Conservation (phyloP, 768 basidiomycete genomes). For the Auricularia cornea region DNA sequence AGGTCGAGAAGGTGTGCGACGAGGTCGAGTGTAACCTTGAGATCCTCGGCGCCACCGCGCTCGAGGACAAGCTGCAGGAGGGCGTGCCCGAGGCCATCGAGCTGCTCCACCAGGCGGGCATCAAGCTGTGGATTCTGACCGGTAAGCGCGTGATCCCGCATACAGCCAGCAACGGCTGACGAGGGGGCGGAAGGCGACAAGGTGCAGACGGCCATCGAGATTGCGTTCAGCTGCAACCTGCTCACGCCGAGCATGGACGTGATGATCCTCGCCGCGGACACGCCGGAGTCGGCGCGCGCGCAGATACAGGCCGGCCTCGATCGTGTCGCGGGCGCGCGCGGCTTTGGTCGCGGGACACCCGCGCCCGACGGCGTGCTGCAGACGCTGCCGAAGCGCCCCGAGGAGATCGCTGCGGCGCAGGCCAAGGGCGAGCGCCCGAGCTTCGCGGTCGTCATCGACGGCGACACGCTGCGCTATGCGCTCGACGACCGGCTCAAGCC, state of each 20-base stretch:
- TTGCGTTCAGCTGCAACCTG: conserved; percentile 92
- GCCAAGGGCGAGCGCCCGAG: conserved; percentile 37
- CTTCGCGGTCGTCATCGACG: conserved; percentile 95
- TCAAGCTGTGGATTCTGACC: conserved; percentile 97
- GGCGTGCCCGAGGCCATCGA: conserved; percentile 97
- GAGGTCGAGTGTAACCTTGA: conserved; percentile 70
- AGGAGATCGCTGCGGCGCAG: conserved; percentile 8
- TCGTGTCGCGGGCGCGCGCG: conserved; percentile 83
- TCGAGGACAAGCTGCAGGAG: conserved; percentile 96
- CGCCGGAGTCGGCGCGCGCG: conserved; percentile 59
- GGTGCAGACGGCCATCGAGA: conserved; percentile 96
- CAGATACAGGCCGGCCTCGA: conserved; percentile 91
- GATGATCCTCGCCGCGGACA: conserved; percentile 91
- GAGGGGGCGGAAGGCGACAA: too few species aligned
- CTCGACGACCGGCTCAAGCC: conserved; percentile 69
- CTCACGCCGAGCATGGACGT: conserved; percentile 92
- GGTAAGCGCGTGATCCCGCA: conserved; percentile 42
- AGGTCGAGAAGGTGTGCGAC: conserved; percentile 82
- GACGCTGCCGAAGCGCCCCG: background rate
- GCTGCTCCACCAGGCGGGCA: conserved; percentile 81
- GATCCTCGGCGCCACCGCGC: conserved; percentile 90
- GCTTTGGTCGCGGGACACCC: conserved; percentile 57
- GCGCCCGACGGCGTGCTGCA: conserved; percentile 25
- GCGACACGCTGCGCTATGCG: conserved; percentile 82
- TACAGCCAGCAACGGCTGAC: too few species aligned